Evolutionary conservation across 2,329 filamentous ascomycete genomes (phyloP), one percentile per base, ranked within the genome.

Genomic region (Aspergillus thermomutatus): DNA sequence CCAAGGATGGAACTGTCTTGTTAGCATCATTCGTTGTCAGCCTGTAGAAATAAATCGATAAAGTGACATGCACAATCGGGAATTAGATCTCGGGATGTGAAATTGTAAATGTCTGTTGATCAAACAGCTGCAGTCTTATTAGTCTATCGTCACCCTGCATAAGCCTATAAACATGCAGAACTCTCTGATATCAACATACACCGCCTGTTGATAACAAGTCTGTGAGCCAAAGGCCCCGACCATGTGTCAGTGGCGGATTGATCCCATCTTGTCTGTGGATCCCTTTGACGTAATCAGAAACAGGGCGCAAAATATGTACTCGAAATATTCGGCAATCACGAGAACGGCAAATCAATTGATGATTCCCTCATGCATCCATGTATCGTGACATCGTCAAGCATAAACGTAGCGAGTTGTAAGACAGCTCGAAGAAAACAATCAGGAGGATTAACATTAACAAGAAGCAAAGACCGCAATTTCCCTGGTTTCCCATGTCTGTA

Each of bases 311-410:
- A 43, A 21, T 46, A 46, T 46, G 43, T 46, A 46, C 43, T 46
- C 43, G 10, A 46, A 14, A 23, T 46, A 46, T 23, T 21, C 19
- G 10, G n/a, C 11, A 47, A 46, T 53, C 49, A 55, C 46, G 28
- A 26, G 43, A 47, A 53, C 10, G 2, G 34, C 28, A 37, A 48
- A 59, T 26, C 50, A 48, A 55, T 53, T 52, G 31, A 54, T 41
- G n/a, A 37, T 46, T 37, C 50, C 43, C 54, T 51, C 54, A 51
- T 47, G 54, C 57, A 57, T 60, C 60, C 59, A 58, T 63, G 56
- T 64, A 62, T 67, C 66, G 52, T 68, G 52, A 64, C 49, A 63
- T 68, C 66, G 53, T 67, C 56, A 59, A 58, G 50, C 58, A 59
- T 63, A 58, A 45, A 48, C 27, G 50, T 19, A 27, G 34, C 54